Evolutionary conservation across 345 rosid genomes (phyloP).

Genomic region (Salix dunnii): DNA sequence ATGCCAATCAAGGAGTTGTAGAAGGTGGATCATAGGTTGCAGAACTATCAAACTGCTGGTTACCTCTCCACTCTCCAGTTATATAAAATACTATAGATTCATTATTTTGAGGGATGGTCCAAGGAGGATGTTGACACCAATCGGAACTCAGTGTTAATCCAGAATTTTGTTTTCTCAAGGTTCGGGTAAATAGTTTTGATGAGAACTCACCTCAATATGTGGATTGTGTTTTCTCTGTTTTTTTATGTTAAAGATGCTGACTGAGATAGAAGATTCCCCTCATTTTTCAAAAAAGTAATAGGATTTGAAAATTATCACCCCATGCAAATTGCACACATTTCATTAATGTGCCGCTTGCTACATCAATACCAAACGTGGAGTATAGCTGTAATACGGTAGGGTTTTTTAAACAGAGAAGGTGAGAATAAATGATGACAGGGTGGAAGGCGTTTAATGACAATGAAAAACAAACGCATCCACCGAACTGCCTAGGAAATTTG

Average conservation of each 20-base stretch:
- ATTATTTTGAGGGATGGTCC: not conserved
- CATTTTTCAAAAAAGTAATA: not conserved
- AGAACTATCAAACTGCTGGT: not conserved
- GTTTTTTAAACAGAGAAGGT: no score
- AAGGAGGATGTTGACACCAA: not conserved
- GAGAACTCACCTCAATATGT: not conserved
- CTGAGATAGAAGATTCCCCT: not conserved
- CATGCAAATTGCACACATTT: not conserved
- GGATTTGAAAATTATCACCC: not conserved
- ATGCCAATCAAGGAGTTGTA: not conserved
- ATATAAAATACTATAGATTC: not conserved
- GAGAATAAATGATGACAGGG: no score
- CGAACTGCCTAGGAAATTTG: not conserved
- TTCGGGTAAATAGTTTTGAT: no score
- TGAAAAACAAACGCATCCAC: not conserved
- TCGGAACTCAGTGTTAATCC: not conserved
- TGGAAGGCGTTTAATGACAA: no score
- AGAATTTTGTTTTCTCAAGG: not conserved
- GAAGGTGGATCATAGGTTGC: constrained; percentile 9
- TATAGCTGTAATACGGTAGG: no score
- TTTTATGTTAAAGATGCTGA: not conserved
- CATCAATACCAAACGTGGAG: no score
- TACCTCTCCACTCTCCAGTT: not conserved
- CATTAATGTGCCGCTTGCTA: no score
- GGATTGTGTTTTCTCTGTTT: not conserved